Evolutionary conservation across 768 basidiomycete species (phyloP), one percentile per base, ranked within the genome.

Genomic region (Leucocoprinus leucothites): DNA sequence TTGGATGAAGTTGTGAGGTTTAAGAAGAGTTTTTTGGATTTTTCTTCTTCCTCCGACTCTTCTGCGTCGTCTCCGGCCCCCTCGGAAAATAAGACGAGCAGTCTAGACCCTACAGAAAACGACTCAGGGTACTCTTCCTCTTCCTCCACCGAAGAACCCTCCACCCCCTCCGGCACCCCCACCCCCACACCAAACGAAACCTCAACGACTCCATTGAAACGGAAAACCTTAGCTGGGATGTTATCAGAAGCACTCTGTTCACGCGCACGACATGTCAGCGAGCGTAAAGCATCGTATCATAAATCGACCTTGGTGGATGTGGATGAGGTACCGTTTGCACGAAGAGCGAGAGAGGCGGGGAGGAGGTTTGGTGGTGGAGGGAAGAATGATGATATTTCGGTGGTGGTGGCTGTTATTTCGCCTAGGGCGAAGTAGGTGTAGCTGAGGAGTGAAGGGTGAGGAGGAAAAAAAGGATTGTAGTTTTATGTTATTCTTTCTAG

Each of bases 191-290:
- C 46, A 19, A 14, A 46, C 38, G 34, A 13, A 44, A 18, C n/a
- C n/a, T 34, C 21, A 28, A 43, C 28, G 47, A 51, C 45, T 48
- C 59, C 44, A 26, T 65, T 86, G 22, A 74, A 75, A 14, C 71
- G 81, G 41, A 74, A 75, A 59, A 77, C 85, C 8, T 75, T 89
- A 28, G 85, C 86, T 1, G 80, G 78, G 18, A 86, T 85, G 82
- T 75, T 90, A 43, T 85, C 82, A 56, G 89, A 93, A 69, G 91
- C 89, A 1, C 69, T 94, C 21, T 93, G 91, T 61, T 88, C 86
- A 43, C 81, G 89, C 18, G 91, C 91, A 0, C 77, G 85, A 57
- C 69, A 80, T 21, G 86, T 90, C 3, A 84, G 86, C 14, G 86
- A 88, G 65, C 71, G 77, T 51, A 65, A 69, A 25, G 63, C 63